Percentiles rank a stretch among this genome's conserved stretches.
Evolutionary conservation across 2,329 filamentous ascomycete genomes (phyloP).

Genomic region (Sphaerulina populicola): DNA sequence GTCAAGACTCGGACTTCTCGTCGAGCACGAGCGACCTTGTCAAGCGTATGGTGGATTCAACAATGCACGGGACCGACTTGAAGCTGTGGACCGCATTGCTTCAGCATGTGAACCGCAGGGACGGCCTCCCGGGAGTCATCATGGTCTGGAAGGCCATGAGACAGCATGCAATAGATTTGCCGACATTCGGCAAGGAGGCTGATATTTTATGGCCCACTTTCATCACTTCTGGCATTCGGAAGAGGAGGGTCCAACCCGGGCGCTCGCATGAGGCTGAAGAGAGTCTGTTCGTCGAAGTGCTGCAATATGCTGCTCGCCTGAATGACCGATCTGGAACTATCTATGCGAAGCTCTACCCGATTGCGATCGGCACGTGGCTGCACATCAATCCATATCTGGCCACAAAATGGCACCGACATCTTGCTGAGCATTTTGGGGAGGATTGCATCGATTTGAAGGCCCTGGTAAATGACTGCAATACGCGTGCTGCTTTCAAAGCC

Average conservation of each 20-base stretch:
- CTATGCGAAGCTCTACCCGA: slow-evolving; percentile 4
- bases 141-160: slow-evolving; percentile 39
- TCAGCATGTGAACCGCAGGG: slow-evolving; percentile 35
- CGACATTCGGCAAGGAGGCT: slow-evolving; percentile 34
- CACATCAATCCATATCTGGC: slow-evolving; percentile 23
- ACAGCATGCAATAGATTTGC: slow-evolving; percentile 34
- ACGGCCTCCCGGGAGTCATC: slow-evolving; percentile 37
- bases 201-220: slow-evolving; percentile 42
- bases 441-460: slow-evolving; percentile 21
- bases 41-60: slow-evolving; percentile 30
- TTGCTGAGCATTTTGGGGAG: slow-evolving; percentile 34
- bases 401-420: slow-evolving; percentile 27
- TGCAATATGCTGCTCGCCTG: slow-evolving; percentile 5
- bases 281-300: slow-evolving; percentile 2
- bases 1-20: slow-evolving; percentile 30
- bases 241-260: not conserved
- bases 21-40: slow-evolving; percentile 2
- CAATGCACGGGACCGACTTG: slow-evolving; percentile 27
- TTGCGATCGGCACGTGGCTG: slow-evolving; percentile 35
- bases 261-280: not conserved
- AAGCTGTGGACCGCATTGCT: slow-evolving; percentile 38
- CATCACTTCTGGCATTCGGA: slow-evolving; percentile 32
- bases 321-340: slow-evolving; percentile 1
- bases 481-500: slow-evolving; percentile 11
- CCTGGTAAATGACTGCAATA: slow-evolving; percentile 20